Evolutionary conservation across 768 basidiomycete genomes (phyloP).

Genomic region (Suillus clintonianus): DNA sequence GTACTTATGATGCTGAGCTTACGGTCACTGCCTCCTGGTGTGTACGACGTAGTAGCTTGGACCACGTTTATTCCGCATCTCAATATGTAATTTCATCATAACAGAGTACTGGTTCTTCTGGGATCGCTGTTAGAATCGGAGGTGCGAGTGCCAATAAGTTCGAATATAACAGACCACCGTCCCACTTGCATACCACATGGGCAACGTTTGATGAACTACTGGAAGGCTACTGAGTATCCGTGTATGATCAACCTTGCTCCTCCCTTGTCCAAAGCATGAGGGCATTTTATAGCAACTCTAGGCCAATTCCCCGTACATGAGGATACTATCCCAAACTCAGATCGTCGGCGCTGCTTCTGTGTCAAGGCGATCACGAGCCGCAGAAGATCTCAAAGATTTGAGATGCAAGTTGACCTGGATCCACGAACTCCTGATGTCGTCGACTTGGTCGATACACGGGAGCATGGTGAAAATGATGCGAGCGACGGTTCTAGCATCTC

Average conservation of each 20-base stretch:
- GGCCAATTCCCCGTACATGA: not conserved
- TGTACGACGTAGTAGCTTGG: conserved; percentile 18
- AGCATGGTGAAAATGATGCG: not conserved
- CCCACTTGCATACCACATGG: not conserved
- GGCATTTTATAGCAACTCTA: not conserved
- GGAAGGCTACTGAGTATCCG: too few species aligned
- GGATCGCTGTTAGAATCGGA: not conserved
- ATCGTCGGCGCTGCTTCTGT: not conserved
- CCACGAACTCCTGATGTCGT: not conserved
- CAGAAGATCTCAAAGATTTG: not conserved
- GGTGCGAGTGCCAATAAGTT: not conserved
- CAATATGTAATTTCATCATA: not conserved
- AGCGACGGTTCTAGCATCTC: not conserved
- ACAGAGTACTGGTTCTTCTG: not conserved
- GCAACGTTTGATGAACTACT: not conserved
- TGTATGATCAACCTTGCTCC: not conserved
- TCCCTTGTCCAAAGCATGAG: not conserved
- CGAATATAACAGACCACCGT: too few species aligned
- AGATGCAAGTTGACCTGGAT: not conserved
- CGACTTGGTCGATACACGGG: not conserved
- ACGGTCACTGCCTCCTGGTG: conserved; percentile 11
- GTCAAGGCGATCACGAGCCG: not conserved
- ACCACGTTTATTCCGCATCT: conserved; percentile 10
- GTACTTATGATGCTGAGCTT: conserved; percentile 11
- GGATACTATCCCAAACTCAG: not conserved